Evolutionary conservation across 441 rosid genomes (phyloP).

Genomic region (Bruguiera hainesii): DNA sequence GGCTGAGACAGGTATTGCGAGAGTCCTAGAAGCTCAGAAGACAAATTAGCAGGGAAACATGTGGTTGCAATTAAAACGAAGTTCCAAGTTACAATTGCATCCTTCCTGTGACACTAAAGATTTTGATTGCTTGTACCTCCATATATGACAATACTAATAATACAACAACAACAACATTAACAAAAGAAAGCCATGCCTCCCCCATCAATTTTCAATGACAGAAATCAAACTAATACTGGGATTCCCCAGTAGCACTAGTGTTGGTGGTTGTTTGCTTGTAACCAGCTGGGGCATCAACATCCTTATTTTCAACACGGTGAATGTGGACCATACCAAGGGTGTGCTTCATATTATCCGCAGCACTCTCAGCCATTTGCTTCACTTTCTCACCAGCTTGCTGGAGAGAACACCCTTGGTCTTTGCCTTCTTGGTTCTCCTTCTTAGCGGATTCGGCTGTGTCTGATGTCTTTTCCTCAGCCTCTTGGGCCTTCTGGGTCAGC

Average conservation of each 20-base stretch:
- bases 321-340: constrained; percentile 49
- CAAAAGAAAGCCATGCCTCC: too few relatives aligned
- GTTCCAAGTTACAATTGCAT: not conserved
- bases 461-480: constrained; percentile 24
- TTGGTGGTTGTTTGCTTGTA: not conserved
- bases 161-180: too few relatives aligned
- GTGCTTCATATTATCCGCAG: constrained; percentile 55
- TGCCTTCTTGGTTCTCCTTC: constrained; percentile 33
- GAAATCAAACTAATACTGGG: not conserved
- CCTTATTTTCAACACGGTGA: not conserved
- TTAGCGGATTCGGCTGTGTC: constrained; percentile 22
- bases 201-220: too few relatives aligned
- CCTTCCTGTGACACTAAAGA: not conserved
- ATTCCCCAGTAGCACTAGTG: not conserved
- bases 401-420: constrained; percentile 37
- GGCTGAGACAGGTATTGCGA: too few relatives aligned
- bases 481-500: constrained; percentile 26
- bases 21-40: too few relatives aligned
- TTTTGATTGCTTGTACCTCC: too few relatives aligned
- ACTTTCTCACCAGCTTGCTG: constrained; percentile 54
- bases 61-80: not conserved
- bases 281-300: not conserved
- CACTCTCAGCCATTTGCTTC: constrained; percentile 51
- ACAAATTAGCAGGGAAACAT: not conserved
- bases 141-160: too few relatives aligned